phyloP scores from a whole-genome alignment of 2,329 filamentous ascomycete species.

The Calycina marina region DNA sequence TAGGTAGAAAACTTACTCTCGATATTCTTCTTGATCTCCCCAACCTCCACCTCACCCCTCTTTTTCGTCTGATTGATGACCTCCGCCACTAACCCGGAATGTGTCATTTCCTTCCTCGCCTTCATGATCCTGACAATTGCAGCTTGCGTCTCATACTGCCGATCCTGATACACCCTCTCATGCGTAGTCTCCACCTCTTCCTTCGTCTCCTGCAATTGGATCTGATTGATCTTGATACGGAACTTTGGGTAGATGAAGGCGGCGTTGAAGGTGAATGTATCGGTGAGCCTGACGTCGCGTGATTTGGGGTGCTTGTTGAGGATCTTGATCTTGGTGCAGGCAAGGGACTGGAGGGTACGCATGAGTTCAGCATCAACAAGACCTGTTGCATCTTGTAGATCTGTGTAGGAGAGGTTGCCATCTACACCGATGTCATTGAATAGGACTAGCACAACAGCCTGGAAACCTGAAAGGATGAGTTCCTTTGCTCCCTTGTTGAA shows the following conservation, averaged over 20 bases:
- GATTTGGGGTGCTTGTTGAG: conserved; percentile 75
- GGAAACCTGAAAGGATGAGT: conserved; percentile 78
- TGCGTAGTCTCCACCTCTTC: conserved; percentile 92
- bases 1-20: conserved; percentile 48
- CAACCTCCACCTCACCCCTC: conserved; percentile 70
- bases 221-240: conserved; percentile 96
- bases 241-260: conserved; percentile 68
- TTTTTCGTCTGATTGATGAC: conserved; percentile 83
- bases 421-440: conserved; percentile 60
- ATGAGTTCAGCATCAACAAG: conserved; percentile 66
- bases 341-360: conserved; percentile 86
- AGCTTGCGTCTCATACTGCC: conserved; percentile 92
- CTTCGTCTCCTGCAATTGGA: conserved; percentile 90
- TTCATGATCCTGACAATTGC: conserved; percentile 98
- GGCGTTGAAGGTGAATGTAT: conserved; percentile 74
- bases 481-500: conserved; percentile 78
- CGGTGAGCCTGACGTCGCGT: conserved; percentile 60
- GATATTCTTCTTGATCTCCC: conserved; percentile 92
- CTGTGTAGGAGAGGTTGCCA: conserved; percentile 56
- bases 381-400: conserved; percentile 61
- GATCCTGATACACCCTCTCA: conserved; percentile 73
- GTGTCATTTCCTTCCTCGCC: conserved; percentile 72
- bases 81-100: conserved; percentile 78
- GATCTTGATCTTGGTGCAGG: conserved; percentile 77
- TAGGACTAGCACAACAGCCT: conserved; percentile 76